These are phyloP conservation scores for Chlorella ohadii DNA, from an alignment of 139 green algal genomes.

Conservation along the genomic window DNA sequence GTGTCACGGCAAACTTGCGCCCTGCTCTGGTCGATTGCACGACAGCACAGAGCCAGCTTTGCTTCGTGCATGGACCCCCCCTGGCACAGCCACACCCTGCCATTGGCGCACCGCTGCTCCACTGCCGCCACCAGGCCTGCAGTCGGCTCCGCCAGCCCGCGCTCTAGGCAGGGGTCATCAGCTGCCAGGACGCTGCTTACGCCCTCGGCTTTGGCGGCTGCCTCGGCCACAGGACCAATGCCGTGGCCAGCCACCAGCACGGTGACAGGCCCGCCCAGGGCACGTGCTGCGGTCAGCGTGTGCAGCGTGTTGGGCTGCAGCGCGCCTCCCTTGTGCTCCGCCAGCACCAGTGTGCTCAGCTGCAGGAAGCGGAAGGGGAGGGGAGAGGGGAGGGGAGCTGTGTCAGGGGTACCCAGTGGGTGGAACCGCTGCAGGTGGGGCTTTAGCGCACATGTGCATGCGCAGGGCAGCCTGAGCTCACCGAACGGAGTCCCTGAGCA, in stretches of 20 bases:
- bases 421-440: too few species aligned
- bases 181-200: slow-evolving; percentile 64
- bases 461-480: background rate
- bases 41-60: too few species aligned
- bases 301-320: slow-evolving; percentile 40
- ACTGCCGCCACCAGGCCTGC: slow-evolving; percentile 55
- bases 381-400: background rate
- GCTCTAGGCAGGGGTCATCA: slow-evolving; percentile 59
- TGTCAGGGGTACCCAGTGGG: too few species aligned
- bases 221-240: background rate
- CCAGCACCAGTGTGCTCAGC: slow-evolving; percentile 43
- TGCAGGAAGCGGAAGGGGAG: background rate
- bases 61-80: too few species aligned
- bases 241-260: slow-evolving; percentile 31
- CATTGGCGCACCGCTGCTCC: slow-evolving; percentile 50
- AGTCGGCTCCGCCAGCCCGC: slow-evolving; percentile 72
- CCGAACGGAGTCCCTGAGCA: background rate
- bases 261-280: slow-evolving; percentile 24
- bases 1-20: too few species aligned
- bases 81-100: too few species aligned
- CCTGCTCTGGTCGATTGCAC: too few species aligned
- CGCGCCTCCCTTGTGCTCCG: slow-evolving; percentile 31
- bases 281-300: slow-evolving; percentile 19
- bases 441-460: background rate
- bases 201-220: slow-evolving; percentile 13